phyloP scores from a whole-genome alignment of 345 rosid species.

The Erysimum cheiranthoides region DNA sequence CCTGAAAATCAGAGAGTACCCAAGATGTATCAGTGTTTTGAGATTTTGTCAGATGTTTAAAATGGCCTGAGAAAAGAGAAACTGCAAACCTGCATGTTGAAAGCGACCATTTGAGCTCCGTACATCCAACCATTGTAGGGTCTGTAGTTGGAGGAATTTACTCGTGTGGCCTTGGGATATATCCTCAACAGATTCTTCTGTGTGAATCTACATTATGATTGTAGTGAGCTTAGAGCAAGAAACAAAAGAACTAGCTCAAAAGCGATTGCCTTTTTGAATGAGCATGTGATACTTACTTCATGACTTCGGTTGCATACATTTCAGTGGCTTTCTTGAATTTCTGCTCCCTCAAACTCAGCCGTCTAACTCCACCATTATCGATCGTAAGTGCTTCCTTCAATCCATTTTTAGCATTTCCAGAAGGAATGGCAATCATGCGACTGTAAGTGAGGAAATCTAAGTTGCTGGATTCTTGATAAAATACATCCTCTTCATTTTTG shows the following conservation, averaged over 20 bases:
- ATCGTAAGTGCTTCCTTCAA: constrained; percentile 56
- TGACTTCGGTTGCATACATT: constrained; percentile 59
- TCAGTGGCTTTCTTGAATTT: constrained; percentile 62
- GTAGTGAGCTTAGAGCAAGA: constrained; percentile 10
- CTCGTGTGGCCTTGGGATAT: constrained; percentile 72
- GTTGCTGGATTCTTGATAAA: constrained; percentile 40
- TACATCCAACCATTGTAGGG: constrained; percentile 78
- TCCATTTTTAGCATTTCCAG: constrained; percentile 63
- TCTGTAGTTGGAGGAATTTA: constrained; percentile 73
- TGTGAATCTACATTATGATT: constrained; percentile 56
- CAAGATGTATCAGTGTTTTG: neutral
- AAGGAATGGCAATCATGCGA: constrained; percentile 61
- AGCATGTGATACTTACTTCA: constrained; percentile 52
- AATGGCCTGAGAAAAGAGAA: neutral
- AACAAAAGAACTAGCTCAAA: constrained; percentile 9
- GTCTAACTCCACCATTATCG: constrained; percentile 57
- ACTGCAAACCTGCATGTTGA: constrained; percentile 77
- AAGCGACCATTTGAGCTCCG: constrained; percentile 94
- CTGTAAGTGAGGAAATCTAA: constrained; percentile 52
- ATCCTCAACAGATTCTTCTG: constrained; percentile 74
- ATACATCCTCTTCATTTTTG: constrained; percentile 43
- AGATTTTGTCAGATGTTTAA: neutral
- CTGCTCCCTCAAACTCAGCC: constrained; percentile 72
- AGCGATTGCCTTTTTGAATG: neutral
- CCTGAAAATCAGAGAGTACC: constrained; percentile 46